phyloP scores from a whole-genome alignment of 2,329 filamentous ascomycete genomes.

The Pseudopyricularia cyperi region DNA sequence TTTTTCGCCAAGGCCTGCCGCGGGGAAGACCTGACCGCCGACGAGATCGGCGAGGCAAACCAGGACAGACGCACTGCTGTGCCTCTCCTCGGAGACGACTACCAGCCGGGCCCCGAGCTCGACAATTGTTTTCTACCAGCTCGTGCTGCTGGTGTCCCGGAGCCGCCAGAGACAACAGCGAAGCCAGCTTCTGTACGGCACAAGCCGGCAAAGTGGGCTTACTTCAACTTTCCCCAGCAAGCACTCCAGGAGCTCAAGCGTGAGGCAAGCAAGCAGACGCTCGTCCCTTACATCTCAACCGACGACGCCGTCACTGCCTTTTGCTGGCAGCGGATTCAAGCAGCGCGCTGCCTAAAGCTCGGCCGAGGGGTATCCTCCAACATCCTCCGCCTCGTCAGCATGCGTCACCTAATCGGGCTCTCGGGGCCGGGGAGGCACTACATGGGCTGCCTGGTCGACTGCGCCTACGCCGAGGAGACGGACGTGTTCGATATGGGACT shows the following conservation, averaged over 20 bases:
- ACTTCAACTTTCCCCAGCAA: slow-evolving; percentile 27
- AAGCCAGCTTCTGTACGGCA: not conserved
- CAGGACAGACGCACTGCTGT: slow-evolving; percentile 22
- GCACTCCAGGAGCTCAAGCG: slow-evolving; percentile 27
- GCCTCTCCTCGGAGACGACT: slow-evolving; percentile 22
- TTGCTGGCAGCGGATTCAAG: slow-evolving; percentile 31
- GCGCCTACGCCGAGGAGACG: slow-evolving; percentile 1
- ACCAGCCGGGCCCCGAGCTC: slow-evolving; percentile 20
- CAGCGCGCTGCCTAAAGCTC: slow-evolving; percentile 24
- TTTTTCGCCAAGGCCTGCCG: slow-evolving; percentile 35
- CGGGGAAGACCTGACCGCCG: slow-evolving; percentile 25
- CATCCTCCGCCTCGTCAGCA: slow-evolving; percentile 30
- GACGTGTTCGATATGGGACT: slow-evolving; percentile 10
- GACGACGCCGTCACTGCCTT: slow-evolving; percentile 41
- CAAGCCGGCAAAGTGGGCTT: slow-evolving; percentile 24
- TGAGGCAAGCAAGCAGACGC: slow-evolving; percentile 12
- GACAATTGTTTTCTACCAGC: slow-evolving; percentile 19
- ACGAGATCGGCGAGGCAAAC: slow-evolving; percentile 25
- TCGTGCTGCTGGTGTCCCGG: too few relatives aligned
- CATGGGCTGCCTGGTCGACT: slow-evolving; percentile 20
- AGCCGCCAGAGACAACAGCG: slow-evolving; percentile 4
- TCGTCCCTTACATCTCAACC: slow-evolving; percentile 30
- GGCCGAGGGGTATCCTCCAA: not conserved
- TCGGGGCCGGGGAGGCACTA: slow-evolving; percentile 33
- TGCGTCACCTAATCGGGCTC: slow-evolving; percentile 26